Base-by-base conservation (phyloP, 2,329 filamentous ascomycete genomes). In the Podosphaera leucotricha region DNA sequence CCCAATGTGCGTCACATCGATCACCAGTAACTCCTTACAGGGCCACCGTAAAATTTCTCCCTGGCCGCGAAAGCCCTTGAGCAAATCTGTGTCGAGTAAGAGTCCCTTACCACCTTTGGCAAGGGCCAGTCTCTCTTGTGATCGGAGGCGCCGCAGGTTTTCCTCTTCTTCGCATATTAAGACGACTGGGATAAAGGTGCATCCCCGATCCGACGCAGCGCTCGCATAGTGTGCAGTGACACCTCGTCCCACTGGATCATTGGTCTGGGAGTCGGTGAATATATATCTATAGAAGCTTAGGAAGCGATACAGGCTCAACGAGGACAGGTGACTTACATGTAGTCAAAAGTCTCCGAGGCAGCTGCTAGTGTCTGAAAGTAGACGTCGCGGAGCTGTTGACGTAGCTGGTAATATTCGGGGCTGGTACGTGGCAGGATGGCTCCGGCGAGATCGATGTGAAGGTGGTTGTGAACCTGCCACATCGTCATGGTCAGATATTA, bases 391-490 rank as follows among this genome's bases (percentile, higher is more conserved):
- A 41, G 39, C 13, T 30, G 22, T 15, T 40, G 38, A 16, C 44
- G 44, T 4, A 45, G n/a, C 7, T 28, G 6, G n/a, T 46, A 38
- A 21, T 46, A 46, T 16, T 39, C 30, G 15, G 44, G 44, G 8
- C 33, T 40, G 10, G 41, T 20, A n/a, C 44, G 21, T 15, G 40
- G 41, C 19, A 43, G 24, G 6, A 46, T 41, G 18, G 41, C 38
- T 5, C 38, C 44, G 3, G 44, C 44, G 11, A 41, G 44, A 33
- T 45, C 44, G 18, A 46, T 46, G 19, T 43, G 44, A 7, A 38
- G 44, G 24, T 46, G 41, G 24, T 43, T 46, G 41, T 47, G 42
- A 30, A 47, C 38, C 40, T 46, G 28, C 43, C 39, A 36, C 19
- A 18, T 6, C 18, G 13, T 35, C n/a, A 13, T 20, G 11, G 15